phyloP scores from a whole-genome alignment of 345 rosid species.

The Conringia planisiliqua region DNA sequence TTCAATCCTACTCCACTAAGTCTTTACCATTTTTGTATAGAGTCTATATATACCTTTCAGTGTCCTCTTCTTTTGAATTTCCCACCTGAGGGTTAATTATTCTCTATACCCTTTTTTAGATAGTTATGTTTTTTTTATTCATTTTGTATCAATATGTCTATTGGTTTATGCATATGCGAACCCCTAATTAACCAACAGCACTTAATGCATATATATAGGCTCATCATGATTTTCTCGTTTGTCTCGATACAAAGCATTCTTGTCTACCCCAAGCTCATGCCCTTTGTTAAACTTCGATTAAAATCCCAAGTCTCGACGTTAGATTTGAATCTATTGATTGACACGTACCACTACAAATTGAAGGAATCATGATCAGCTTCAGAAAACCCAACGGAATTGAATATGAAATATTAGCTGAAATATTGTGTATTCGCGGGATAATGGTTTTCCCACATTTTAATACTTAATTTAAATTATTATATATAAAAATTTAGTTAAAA shows the following conservation, averaged over 20 bases:
- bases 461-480: too few relatives aligned
- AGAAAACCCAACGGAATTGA: too few relatives aligned
- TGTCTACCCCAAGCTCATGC: conserved; percentile 13
- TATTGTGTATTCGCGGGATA: too few relatives aligned
- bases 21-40: conserved; percentile 24
- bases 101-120: neutral
- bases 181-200: conserved; percentile 26
- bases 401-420: too few relatives aligned
- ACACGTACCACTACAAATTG: neutral
- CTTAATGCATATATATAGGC: conserved; percentile 22
- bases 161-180: conserved; percentile 20
- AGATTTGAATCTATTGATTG: neutral
- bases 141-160: conserved; percentile 21
- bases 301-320: conserved; percentile 1
- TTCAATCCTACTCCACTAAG: conserved; percentile 13
- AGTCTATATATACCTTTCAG: conserved; percentile 8
- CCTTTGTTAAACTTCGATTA: neutral
- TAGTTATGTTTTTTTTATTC: neutral
- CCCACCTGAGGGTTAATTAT: conserved; percentile 17
- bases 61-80: conserved; percentile 17
- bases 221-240: conserved; percentile 23
- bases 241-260: conserved; percentile 30
- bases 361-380: neutral
- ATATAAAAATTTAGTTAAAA: too few relatives aligned
- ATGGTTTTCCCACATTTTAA: too few relatives aligned